Conservation (phyloP, 1,139 yeast genomes). For the Yamadazyma songkhlaensis region DNA sequence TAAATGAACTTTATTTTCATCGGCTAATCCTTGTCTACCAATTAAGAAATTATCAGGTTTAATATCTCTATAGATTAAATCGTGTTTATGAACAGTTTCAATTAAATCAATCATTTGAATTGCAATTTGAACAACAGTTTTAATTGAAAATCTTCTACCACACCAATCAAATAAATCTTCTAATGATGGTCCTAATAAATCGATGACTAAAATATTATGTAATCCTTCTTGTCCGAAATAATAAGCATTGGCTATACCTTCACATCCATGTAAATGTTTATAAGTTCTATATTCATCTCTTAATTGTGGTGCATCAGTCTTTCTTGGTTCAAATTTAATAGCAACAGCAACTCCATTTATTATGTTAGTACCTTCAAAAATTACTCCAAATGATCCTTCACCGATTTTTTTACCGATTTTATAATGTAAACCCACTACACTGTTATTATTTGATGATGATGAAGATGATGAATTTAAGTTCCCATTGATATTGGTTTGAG, state of each 20-base stretch:
- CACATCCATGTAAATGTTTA: constrained; percentile 73
- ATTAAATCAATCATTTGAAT: constrained; percentile 89
- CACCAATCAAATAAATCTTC: constrained; percentile 99
- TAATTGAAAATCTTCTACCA: constrained; percentile 81
- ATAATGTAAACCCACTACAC: constrained; percentile 76
- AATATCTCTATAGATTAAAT: constrained; percentile 88
- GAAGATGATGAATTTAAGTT: constrained; percentile 4
- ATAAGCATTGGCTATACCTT: constrained; percentile 91
- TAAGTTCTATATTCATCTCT: constrained; percentile 95
- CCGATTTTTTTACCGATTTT: constrained; percentile 81
- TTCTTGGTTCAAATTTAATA: constrained; percentile 81
- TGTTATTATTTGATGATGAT: constrained; percentile 21
- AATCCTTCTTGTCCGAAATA: constrained; percentile 98
- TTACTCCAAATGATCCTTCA: constrained; percentile 82
- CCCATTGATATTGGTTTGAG: constrained; percentile 3
- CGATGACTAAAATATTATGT: constrained; percentile 90
- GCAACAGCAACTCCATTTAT: constrained; percentile 76
- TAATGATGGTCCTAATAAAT: constrained; percentile 88
- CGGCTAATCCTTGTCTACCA: constrained; percentile 60
- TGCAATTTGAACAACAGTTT: constrained; percentile 88
- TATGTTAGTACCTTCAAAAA: constrained; percentile 76
- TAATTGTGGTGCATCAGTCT: constrained; percentile 96
- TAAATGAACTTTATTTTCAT: constrained; percentile 55
- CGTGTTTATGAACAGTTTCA: constrained; percentile 85
- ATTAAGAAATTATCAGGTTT: constrained; percentile 94